A percentile compares a stretch with the other conserved stretches of the same genome.
phyloP scores from a whole-genome alignment of 371 early-diverging fungal species.

The Sporodiniella umbellata region DNA sequence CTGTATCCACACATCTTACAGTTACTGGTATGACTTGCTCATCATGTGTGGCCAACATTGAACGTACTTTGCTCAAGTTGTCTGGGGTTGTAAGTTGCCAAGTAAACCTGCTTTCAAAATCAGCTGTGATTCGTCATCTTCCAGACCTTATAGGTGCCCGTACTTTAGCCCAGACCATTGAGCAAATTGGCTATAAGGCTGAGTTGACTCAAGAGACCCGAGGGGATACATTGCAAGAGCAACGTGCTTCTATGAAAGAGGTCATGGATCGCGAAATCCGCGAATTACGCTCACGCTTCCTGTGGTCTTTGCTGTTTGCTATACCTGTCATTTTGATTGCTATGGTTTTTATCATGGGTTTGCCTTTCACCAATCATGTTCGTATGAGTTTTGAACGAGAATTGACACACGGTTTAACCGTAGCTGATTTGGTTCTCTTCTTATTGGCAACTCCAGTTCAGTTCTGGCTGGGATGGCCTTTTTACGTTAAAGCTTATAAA shows the following conservation, averaged over 20 bases:
- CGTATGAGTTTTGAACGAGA: constrained; percentile 31
- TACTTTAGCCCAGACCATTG: constrained; percentile 51
- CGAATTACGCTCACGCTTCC: constrained; percentile 35
- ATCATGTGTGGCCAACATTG: constrained; percentile 77
- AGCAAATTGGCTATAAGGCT: constrained; percentile 61
- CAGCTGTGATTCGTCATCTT: constrained; percentile 59
- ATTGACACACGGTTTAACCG: constrained; percentile 41
- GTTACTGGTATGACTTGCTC: constrained; percentile 84
- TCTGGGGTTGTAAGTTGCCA: constrained; percentile 57
- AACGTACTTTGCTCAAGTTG: constrained; percentile 47
- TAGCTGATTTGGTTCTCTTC: constrained; percentile 50
- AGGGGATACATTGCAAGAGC: constrained; percentile 28
- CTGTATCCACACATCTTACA: constrained; percentile 35
- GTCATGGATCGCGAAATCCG: constrained; percentile 47
- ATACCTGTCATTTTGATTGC: constrained; percentile 57
- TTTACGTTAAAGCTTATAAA: constrained; percentile 52
- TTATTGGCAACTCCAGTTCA: constrained; percentile 57
- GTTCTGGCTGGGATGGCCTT: constrained; percentile 53
- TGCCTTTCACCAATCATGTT: constrained; percentile 39
- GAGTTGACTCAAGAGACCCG: constrained; percentile 37
- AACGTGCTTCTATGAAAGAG: constrained; percentile 43
- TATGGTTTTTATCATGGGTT: constrained; percentile 63
- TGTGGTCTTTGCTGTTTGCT: constrained; percentile 59
- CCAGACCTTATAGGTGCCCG: constrained; percentile 47
- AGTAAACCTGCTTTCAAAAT: constrained; percentile 66